Base-by-base conservation (phyloP, 192 early-diverging fungal species). In the Jimgerdemannia flammicorona region DNA sequence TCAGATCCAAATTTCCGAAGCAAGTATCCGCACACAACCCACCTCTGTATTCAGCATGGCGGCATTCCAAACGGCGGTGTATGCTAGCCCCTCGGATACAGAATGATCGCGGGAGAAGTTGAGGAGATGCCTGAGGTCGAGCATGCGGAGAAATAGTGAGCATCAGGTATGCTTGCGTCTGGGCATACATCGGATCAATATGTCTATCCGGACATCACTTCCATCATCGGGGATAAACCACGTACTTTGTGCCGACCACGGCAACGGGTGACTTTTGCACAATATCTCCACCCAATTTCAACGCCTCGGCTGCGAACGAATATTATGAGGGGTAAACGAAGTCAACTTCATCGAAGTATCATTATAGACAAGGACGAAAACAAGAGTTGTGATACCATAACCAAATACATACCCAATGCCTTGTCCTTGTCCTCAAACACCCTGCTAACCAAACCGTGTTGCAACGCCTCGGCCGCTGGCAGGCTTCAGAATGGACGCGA, bases 71-170 rank as follows among this genome's bases (percentile, higher is more conserved):
- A 95, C 79, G 43, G 89, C 92, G 42, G 90, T 93, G 80, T 98
- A 97, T 11, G 88, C 84, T 43, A 99, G 86, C 42, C 95, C 94
- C 79, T 99, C 96, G 49, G 87, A 85, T 0, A 97, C 93, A 7
- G 91, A 87, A 77, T 99, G 98, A 81, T 99, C 96, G 71, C 96
- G 93, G 44, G 95, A 93, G 81, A 93, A 94, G 78, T 95, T 96
- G 67, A 99, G 88, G 63, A 94, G 68, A 54, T 93, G 90, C 73
- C 89, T 90, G 74, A 4, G 44, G 6, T 73, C 3, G 29, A 29
- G 29, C 29, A 29, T 29, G 29, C 29, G 68, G 63, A 20, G 64
- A 54, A 66, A 44, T 3, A 41, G 19, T 73, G 19, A 79, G 18
- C 54, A 43, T 29, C 29, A 29, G 29, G 29, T 29, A 29, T 29